Base-by-base conservation (phyloP, 495 filamentous ascomycete genomes). In the Aspergillus avenaceus region DNA sequence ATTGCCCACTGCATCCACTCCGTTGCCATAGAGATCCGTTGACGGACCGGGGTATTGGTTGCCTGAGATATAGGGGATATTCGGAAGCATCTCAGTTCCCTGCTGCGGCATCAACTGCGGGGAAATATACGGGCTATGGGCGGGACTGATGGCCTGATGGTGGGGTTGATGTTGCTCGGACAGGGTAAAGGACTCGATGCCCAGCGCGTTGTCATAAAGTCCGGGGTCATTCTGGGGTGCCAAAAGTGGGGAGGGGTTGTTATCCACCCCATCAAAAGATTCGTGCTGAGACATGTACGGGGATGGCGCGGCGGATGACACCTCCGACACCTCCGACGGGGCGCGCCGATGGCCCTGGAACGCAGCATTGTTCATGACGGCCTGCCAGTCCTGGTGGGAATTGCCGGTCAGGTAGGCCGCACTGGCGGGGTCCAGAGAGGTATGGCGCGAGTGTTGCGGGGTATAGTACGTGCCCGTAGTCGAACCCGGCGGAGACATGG, bases 321-420 rank as follows among this genome's bases (percentile, higher is more conserved):
- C 78, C 56, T 97, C 93, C 5, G 91, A 97, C 56, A 87, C 88
- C 62, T 97, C 93, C 6, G 92, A 97, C 1, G 91, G 88, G 28
- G 86, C 81, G 61, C 90, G 79, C 47, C 91, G 81, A 64, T 97
- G 91, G 5, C 73, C 71, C 47, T 86, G 82, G 58, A 95, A 97
- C 16, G 78, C 67, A 12, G 69, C 58, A 56, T 84, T 82, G 36
- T 71, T 71, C 47, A 81, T 75, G 64, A 90, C 82, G 28, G 77
- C 74, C 47, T 73, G 78, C 88, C 88, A 92, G 45, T 90, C 86
- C 37, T 59, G 56, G 37, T 70, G 61, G 26, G 77, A 45, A 49
- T 85, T 86, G 9, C 76, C 78, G 27, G 81, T 83, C 49, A 84
- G 72, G 59, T 84, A 86, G 28, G 79, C 81, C 18, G 89, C 86